phyloP scores from a whole-genome alignment of 495 filamentous ascomycete genomes.

The Xylaria scruposa region DNA sequence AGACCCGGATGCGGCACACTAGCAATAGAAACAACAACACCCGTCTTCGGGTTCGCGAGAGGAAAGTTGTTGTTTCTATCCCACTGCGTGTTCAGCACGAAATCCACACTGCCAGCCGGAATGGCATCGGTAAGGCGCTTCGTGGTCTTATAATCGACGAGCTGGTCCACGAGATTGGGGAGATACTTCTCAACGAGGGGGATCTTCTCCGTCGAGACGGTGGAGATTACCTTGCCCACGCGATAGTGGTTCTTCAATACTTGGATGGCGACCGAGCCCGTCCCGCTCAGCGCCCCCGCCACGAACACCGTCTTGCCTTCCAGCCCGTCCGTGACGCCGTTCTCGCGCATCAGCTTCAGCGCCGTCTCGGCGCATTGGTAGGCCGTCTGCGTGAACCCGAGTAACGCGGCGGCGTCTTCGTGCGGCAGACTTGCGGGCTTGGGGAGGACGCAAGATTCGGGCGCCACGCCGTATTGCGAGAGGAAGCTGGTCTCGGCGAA shows the following conservation, averaged over 20 bases:
- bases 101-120: slow-evolving; percentile 55
- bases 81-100: slow-evolving; percentile 60
- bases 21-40: slow-evolving; percentile 50
- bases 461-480: slow-evolving; percentile 49
- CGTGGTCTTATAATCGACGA: slow-evolving; percentile 57
- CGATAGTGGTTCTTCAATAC: slow-evolving; percentile 61
- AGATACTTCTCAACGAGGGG: slow-evolving; percentile 51
- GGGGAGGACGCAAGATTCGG: slow-evolving; percentile 35
- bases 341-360: slow-evolving; percentile 45
- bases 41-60: slow-evolving; percentile 47
- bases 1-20: slow-evolving; percentile 46
- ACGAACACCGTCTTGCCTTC: slow-evolving; percentile 64
- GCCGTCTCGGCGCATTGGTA: slow-evolving; percentile 45
- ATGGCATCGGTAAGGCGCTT: slow-evolving; percentile 48
- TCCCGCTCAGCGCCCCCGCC: slow-evolving; percentile 59
- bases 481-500: slow-evolving; percentile 36
- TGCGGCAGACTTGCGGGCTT: slow-evolving; percentile 50
- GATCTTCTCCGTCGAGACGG: slow-evolving; percentile 60
- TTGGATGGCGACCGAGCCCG: slow-evolving; percentile 56
- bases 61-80: slow-evolving; percentile 46
- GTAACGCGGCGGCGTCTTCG: slow-evolving; percentile 48
- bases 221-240: slow-evolving; percentile 58
- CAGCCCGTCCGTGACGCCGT: slow-evolving; percentile 40
- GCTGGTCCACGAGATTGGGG: slow-evolving; percentile 41
- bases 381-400: slow-evolving; percentile 45